Percentiles rank a stretch among this genome's conserved stretches.
Evolutionary conservation across 2,329 filamentous ascomycete genomes (phyloP).

Genomic region (Dactylella cylindrospora): DNA sequence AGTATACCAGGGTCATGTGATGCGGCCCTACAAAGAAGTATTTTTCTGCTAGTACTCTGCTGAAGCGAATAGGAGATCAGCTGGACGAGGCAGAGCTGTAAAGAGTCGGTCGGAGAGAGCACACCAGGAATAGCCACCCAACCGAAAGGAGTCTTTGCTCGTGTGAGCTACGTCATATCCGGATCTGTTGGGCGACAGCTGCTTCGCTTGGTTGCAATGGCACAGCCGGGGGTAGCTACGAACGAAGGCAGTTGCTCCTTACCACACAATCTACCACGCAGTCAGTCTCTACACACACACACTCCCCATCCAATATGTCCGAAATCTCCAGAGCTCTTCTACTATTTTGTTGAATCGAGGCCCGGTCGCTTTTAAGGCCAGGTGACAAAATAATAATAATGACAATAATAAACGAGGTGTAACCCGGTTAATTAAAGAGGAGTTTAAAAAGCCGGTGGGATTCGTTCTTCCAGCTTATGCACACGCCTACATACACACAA

Average conservation of each 20-base stretch:
- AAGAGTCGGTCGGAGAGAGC: conserved; percentile 8
- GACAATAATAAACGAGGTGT: too few relatives aligned
- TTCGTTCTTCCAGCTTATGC: too few relatives aligned
- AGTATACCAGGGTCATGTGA: conserved; percentile 15
- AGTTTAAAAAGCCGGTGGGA: too few relatives aligned
- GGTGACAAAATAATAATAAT: too few relatives aligned
- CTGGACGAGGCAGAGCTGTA: conserved; percentile 38
- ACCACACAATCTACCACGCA: background rate
- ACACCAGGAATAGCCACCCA: conserved; percentile 9
- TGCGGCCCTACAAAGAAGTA: conserved; percentile 5
- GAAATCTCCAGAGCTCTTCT: conserved; percentile 28
- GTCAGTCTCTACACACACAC: too few relatives aligned
- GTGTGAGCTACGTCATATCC: conserved; percentile 40
- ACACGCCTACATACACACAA: too few relatives aligned
- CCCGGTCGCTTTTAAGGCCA: conserved; percentile 31
- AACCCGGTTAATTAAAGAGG: too few relatives aligned
- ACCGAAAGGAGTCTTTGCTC: conserved; percentile 36
- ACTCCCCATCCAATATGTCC: conserved; percentile 40
- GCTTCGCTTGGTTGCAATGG: too few relatives aligned
- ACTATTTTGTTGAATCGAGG: background rate
- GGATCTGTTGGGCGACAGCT: conserved; percentile 1
- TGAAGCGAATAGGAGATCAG: conserved; percentile 17
- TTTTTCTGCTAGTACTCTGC: conserved; percentile 4
- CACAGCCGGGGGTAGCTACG: too few relatives aligned
- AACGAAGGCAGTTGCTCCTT: too few relatives aligned